Evolutionary conservation across 2,329 filamentous ascomycete species (phyloP).

Genomic region (Lasiodiplodia sp.): DNA sequence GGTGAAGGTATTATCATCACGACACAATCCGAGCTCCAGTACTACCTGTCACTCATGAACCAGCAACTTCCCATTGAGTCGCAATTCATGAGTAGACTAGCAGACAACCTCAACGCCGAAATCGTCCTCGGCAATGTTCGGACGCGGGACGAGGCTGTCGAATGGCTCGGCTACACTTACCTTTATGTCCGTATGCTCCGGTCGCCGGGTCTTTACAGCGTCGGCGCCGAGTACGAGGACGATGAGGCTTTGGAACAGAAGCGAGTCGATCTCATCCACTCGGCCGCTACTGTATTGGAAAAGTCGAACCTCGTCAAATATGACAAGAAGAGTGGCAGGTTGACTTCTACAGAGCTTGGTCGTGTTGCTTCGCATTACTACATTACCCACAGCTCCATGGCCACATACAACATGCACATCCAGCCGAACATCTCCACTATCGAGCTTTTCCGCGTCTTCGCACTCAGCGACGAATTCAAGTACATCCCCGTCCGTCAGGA

Average conservation of each 20-base stretch:
- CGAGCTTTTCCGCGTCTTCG: slow-evolving; percentile 95
- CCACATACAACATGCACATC: slow-evolving; percentile 94
- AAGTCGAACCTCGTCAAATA: slow-evolving; percentile 92
- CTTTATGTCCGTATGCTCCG: slow-evolving; percentile 97
- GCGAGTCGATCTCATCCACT: slow-evolving; percentile 95
- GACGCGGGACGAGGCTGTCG: slow-evolving; percentile 92
- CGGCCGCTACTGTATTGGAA: slow-evolving; percentile 85
- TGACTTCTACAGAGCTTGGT: slow-evolving; percentile 92
- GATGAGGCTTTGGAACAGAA: slow-evolving; percentile 93
- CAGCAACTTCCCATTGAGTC: slow-evolving; percentile 98
- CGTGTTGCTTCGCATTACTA: slow-evolving; percentile 98
- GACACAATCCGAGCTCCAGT: slow-evolving; percentile 91
- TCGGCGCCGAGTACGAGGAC: slow-evolving; percentile 93
- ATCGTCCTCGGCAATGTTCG: slow-evolving; percentile 93
- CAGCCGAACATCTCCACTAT: slow-evolving; percentile 92
- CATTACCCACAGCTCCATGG: slow-evolving; percentile 95
- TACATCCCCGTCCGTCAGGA: slow-evolving; percentile 98
- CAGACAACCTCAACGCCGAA: slow-evolving; percentile 96
- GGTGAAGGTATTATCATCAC: slow-evolving; percentile 99
- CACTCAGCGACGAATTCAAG: slow-evolving; percentile 97
- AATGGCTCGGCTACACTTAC: slow-evolving; percentile 98
- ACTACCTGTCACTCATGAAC: slow-evolving; percentile 95
- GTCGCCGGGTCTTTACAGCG: slow-evolving; percentile 92
- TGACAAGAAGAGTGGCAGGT: slow-evolving; percentile 86
- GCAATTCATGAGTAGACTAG: slow-evolving; percentile 90